Conservation (phyloP, 495 filamentous ascomycete genomes). For the Lentithecium fluviatile region DNA sequence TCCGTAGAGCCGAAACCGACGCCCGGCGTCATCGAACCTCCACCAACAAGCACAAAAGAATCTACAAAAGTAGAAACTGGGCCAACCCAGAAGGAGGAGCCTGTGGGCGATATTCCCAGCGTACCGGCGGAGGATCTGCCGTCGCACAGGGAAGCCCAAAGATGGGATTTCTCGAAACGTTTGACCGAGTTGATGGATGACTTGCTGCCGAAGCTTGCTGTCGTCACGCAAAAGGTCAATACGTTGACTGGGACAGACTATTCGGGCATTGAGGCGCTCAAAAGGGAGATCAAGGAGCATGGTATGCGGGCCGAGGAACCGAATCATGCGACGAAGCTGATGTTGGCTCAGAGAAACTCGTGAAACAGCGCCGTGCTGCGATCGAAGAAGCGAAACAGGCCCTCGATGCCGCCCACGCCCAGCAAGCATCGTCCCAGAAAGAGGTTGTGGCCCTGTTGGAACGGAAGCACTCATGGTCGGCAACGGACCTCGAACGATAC, state of each 20-base stretch:
- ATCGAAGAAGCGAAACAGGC: slow-evolving; percentile 69
- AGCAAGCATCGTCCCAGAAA: slow-evolving; percentile 82
- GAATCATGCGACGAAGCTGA: slow-evolving; percentile 12
- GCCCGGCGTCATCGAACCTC: no score
- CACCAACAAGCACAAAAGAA: not conserved
- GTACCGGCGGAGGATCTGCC: slow-evolving; percentile 58
- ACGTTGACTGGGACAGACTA: slow-evolving; percentile 81
- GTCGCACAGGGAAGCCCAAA: slow-evolving; percentile 69
- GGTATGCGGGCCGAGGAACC: slow-evolving; percentile 44
- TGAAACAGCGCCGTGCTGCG: slow-evolving; percentile 60
- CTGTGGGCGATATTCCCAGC: slow-evolving; percentile 18
- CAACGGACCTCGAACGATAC: slow-evolving; percentile 88
- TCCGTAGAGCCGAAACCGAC: not conserved
- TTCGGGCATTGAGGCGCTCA: slow-evolving; percentile 83
- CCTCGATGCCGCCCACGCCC: slow-evolving; percentile 74
- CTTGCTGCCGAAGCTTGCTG: slow-evolving; percentile 77
- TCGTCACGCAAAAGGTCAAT: slow-evolving; percentile 84
- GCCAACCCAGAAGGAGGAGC: slow-evolving; percentile 2
- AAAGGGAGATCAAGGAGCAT: slow-evolving; percentile 68
- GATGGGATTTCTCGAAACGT: slow-evolving; percentile 69
- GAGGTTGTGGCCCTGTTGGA: slow-evolving; percentile 94
- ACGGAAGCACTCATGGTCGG: slow-evolving; percentile 87
- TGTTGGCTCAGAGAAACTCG: slow-evolving; percentile 55
- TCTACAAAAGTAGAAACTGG: not conserved
- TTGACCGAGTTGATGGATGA: slow-evolving; percentile 83